phyloP scores from a whole-genome alignment of 495 filamentous ascomycete species.

The Podospora pseudoanserina region DNA sequence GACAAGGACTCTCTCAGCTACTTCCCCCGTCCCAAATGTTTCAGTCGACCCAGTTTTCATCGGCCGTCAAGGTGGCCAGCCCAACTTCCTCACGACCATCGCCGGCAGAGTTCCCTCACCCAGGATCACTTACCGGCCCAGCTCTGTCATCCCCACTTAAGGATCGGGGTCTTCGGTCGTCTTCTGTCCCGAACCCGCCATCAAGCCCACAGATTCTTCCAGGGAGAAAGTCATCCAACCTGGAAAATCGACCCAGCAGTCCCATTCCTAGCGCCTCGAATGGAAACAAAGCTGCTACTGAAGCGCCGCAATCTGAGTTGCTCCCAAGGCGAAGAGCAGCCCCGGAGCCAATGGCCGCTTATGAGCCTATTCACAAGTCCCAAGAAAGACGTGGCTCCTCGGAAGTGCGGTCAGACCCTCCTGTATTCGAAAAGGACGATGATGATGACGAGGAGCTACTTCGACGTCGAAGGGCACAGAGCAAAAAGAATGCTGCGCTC shows the following conservation, averaged over 20 bases:
- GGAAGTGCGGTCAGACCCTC: constrained; percentile 3
- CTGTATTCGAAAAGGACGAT: constrained; percentile 24
- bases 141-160: constrained; percentile 44
- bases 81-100: constrained; percentile 51
- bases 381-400: constrained; percentile 33
- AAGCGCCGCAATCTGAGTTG: constrained; percentile 14
- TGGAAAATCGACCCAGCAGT: constrained; percentile 17
- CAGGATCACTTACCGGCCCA: constrained; percentile 37
- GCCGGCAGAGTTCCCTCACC: constrained; percentile 36
- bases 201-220: constrained; percentile 37
- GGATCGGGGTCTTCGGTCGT: constrained; percentile 39
- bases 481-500: constrained; percentile 36
- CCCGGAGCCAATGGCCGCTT: constrained; percentile 29
- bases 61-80: constrained; percentile 39
- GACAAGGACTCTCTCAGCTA: constrained; percentile 33
- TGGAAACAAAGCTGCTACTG: constrained; percentile 23
- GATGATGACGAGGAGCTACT: constrained; percentile 23
- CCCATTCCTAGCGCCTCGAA: constrained; percentile 17
- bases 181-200: constrained; percentile 26
- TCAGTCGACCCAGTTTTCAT: constrained; percentile 43
- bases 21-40: constrained; percentile 46
- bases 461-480: constrained; percentile 24
- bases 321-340: constrained; percentile 15
- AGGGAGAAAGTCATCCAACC: constrained; percentile 20
- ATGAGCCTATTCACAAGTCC: constrained; percentile 35